Evolutionary conservation across 495 filamentous ascomycete species (phyloP), one percentile per base, ranked within the genome.

Genomic region (Penicillium coprophilum): DNA sequence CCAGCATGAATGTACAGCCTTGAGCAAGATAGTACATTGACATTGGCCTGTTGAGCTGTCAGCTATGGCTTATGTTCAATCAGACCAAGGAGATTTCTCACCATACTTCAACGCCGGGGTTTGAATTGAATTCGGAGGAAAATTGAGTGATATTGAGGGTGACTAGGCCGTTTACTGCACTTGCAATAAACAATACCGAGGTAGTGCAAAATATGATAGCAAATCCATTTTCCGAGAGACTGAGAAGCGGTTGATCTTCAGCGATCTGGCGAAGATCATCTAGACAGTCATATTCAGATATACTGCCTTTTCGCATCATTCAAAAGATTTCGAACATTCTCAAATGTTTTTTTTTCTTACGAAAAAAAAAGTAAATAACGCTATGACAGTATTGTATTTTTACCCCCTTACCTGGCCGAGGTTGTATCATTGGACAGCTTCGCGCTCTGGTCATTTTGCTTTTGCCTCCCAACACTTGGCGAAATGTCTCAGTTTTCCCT

Each of bases 141-240:
- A 82, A 78, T 13, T 70, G 65, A 2, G 79, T 77, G 8, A 81
- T 59, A 7, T 60, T 71, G 20, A 82, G 75, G n/a, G 70, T 73
- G 3, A 80, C 38, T 11, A 60, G 46, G n/a, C 38, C 15, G 28
- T 50, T 43, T 3, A 56, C 6, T 7, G 38, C 45, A 34, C 34
- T 24, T 6, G n/a, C 17, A 7, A 56, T 41, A n/a, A 56, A 50
- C 9, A 50, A 31, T 19, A 50, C 19, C 21, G n/a, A 34, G 9
- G 21, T 17, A 32, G 39, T 50, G 36, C 54, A 56, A 2, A 2
- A 31, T 27, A 56, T 17, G 8, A 50, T 50, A n/a, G 48, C 11
- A 12, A 41, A 9, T n/a, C 27, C 44, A 32, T 28, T 38, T 13
- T 15, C 12, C 21, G n/a, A 6, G 52, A 38, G 15, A 19, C 24